Evolutionary conservation across 2,329 filamentous ascomycete species (phyloP).

Genomic region (Alternaria sp.): DNA sequence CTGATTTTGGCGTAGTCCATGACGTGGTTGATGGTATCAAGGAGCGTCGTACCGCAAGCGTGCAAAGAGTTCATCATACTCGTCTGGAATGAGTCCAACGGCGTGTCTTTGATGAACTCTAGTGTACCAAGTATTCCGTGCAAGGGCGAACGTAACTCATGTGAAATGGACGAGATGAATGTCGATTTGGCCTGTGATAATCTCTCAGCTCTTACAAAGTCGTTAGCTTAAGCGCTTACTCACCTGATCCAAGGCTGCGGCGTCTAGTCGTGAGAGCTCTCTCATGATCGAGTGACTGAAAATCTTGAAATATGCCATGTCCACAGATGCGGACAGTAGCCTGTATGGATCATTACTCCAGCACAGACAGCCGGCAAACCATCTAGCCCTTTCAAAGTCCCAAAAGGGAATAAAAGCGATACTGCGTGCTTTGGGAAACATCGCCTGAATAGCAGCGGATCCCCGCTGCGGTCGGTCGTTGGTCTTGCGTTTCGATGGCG

Average conservation of each 20-base stretch:
- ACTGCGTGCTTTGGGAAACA: constrained; percentile 52
- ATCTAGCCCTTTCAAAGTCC: constrained; percentile 46
- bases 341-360: constrained; percentile 42
- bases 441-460: constrained; percentile 56
- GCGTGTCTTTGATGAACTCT: constrained; percentile 57
- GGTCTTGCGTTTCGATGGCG: constrained; percentile 5
- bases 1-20: constrained; percentile 41
- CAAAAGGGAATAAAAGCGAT: constrained; percentile 49
- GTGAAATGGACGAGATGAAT: constrained; percentile 60
- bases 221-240: not conserved
- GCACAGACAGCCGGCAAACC: constrained; percentile 46
- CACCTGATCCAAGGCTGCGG: constrained; percentile 49
- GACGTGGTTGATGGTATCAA: constrained; percentile 53
- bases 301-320: constrained; percentile 44
- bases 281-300: constrained; percentile 61
- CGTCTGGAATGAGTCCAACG: constrained; percentile 49
- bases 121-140: constrained; percentile 52
- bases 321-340: constrained; percentile 35
- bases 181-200: constrained; percentile 53
- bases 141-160: constrained; percentile 58
- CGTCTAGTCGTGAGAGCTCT: constrained; percentile 61
- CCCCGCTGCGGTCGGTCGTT: constrained; percentile 35
- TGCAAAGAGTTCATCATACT: constrained; percentile 54
- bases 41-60: constrained; percentile 55
- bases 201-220: not conserved